These are phyloP conservation scores for Vicia faba DNA, from an alignment of 306 rosid species.

Conservation along the genomic window DNA sequence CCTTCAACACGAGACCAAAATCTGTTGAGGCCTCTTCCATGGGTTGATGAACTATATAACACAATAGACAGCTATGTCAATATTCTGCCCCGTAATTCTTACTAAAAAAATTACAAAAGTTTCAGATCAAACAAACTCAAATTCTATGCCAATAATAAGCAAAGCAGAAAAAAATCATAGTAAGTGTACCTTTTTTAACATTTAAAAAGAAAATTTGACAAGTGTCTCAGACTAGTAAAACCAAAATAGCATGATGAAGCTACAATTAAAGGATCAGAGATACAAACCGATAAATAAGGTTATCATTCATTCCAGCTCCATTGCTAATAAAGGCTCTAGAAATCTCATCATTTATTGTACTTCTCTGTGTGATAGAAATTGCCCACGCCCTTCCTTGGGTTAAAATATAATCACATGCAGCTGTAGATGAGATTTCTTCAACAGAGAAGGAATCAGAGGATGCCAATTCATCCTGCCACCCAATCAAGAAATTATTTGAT, in stretches of 20 bases:
- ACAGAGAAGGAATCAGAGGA: slow-evolving; percentile 51
- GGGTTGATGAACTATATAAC: slow-evolving; percentile 71
- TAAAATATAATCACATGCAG: slow-evolving; percentile 48
- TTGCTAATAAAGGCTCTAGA: slow-evolving; percentile 45
- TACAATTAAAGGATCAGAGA: slow-evolving; percentile 27
- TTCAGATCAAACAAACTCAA: background rate
- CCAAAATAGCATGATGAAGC: slow-evolving; percentile 22
- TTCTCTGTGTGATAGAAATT: slow-evolving; percentile 70
- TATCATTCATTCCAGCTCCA: slow-evolving; percentile 49
- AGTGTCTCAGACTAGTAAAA: slow-evolving; percentile 25
- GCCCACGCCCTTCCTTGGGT: slow-evolving; percentile 85
- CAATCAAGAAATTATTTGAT: slow-evolving; percentile 30
- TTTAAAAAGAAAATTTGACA: background rate
- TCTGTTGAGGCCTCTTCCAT: slow-evolving; percentile 90
- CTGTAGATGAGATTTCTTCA: slow-evolving; percentile 49
- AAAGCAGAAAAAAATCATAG: slow-evolving; percentile 21
- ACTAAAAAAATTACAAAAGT: background rate
- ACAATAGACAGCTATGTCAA: slow-evolving; percentile 35
- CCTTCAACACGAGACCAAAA: slow-evolving; percentile 87
- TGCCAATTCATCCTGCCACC: slow-evolving; percentile 58
- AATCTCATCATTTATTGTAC: slow-evolving; percentile 68
- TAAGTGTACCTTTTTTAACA: background rate
- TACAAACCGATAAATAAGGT: slow-evolving; percentile 76
- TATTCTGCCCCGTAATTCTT: slow-evolving; percentile 19
- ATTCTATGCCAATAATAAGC: slow-evolving; percentile 9